phyloP scores from a whole-genome alignment of 2,329 filamentous ascomycete species.

The Cladosporium oxysporum region DNA sequence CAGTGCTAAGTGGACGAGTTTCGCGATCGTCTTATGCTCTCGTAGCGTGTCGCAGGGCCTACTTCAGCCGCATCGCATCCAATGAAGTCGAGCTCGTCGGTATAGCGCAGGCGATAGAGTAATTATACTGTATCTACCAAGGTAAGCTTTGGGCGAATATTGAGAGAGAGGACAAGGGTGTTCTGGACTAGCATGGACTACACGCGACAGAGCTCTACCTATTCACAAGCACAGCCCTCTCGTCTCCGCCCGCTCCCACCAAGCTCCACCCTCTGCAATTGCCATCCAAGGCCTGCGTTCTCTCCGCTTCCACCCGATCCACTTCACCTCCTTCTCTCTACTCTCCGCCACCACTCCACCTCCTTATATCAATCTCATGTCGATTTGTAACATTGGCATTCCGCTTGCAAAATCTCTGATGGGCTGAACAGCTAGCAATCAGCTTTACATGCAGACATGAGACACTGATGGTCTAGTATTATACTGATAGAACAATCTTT shows the following conservation, averaged over 20 bases:
- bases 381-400: neutral
- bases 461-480: neutral
- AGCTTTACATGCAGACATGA: neutral
- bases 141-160: neutral
- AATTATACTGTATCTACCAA: neutral
- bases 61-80: slow-evolving; percentile 1
- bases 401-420: neutral
- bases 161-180: neutral
- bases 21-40: neutral
- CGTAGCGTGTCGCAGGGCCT: neutral
- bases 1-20: neutral
- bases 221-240: neutral
- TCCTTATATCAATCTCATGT: neutral
- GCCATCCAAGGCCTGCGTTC: neutral
- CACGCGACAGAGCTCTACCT: slow-evolving; percentile 1
- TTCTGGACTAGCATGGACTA: neutral
- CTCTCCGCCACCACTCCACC: neutral
- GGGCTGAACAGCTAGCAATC: neutral
- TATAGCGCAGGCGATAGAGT: neutral
- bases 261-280: neutral
- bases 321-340: neutral
- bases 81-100: neutral
- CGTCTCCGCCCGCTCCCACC: neutral
- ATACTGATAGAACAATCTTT: neutral
- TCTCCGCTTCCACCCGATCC: neutral